Evolutionary conservation across 2,329 filamentous ascomycete species (phyloP).

Genomic region (Tolypocladium pustulatum): DNA sequence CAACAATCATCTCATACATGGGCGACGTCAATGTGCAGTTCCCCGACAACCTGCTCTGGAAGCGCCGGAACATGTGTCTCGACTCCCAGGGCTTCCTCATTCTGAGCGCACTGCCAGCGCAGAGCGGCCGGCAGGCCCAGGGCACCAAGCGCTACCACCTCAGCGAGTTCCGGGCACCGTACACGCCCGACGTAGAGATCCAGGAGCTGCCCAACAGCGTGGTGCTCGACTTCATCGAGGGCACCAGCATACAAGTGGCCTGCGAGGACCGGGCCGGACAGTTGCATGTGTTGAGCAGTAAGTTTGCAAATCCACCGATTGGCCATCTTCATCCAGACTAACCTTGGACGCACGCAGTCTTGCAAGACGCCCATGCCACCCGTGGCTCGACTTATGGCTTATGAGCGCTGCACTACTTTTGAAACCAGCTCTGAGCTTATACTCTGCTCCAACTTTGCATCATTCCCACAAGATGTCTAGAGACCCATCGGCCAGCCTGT

Average conservation of each 20-base stretch:
- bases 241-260: constrained; percentile 51
- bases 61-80: constrained; percentile 78
- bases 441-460: too few relatives aligned
- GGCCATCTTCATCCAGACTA: not conserved
- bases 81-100: constrained; percentile 78
- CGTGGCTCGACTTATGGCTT: constrained; percentile 20
- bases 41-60: constrained; percentile 92
- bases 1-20: constrained; percentile 53
- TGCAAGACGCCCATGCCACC: constrained; percentile 25
- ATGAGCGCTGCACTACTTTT: constrained; percentile 8
- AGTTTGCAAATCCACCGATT: too few relatives aligned
- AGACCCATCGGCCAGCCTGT: not conserved
- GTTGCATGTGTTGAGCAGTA: constrained; percentile 41
- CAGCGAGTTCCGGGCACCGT: constrained; percentile 69
- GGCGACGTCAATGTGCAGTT: constrained; percentile 96
- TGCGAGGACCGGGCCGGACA: constrained; percentile 53
- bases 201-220: constrained; percentile 88
- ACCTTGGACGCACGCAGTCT: constrained; percentile 13
- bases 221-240: constrained; percentile 48
- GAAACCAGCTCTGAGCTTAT: not conserved
- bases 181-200: constrained; percentile 77
- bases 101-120: constrained; percentile 52
- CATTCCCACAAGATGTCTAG: not conserved
- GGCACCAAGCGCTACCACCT: constrained; percentile 72
- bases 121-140: constrained; percentile 34